Conservation (phyloP, 1,284 basidiomycete genomes). For the Trichosporon sp. region DNA sequence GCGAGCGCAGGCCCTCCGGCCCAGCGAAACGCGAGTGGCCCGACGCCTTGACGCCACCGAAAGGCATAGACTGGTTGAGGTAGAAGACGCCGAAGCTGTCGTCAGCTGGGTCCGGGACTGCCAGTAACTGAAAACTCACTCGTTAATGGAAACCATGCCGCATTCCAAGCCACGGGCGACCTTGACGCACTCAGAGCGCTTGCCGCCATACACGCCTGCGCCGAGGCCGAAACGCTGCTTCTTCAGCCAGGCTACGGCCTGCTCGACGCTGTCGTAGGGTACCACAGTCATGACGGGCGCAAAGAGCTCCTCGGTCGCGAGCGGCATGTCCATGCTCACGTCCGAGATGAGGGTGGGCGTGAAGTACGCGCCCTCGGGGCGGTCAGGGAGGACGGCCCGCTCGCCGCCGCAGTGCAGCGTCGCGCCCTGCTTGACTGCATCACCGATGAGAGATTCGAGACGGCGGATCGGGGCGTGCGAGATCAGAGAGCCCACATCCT, state of each 20-base stretch:
- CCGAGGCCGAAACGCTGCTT: constrained; percentile 87
- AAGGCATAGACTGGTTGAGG: constrained; percentile 85
- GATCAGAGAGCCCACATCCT: constrained; percentile 59
- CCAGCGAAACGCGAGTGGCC: constrained; percentile 92
- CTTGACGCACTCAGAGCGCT: constrained; percentile 70
- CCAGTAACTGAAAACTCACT: constrained; percentile 64
- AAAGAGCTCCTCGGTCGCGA: constrained; percentile 84
- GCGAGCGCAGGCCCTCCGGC: constrained; percentile 81
- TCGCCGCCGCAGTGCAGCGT: constrained; percentile 69
- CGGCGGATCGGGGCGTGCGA: constrained; percentile 64
- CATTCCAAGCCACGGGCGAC: constrained; percentile 80
- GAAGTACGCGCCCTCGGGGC: constrained; percentile 76
- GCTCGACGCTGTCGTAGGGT: constrained; percentile 74
- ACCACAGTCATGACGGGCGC: constrained; percentile 85
- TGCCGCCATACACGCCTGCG: constrained; percentile 88
- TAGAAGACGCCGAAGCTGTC: constrained; percentile 81
- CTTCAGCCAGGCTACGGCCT: constrained; percentile 84
- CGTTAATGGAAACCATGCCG: constrained; percentile 96
- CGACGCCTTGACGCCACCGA: constrained; percentile 85
- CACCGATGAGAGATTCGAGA: constrained; percentile 70
- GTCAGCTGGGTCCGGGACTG: not conserved
- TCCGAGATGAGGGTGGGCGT: constrained; percentile 81
- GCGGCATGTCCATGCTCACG: constrained; percentile 71
- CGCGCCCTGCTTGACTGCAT: constrained; percentile 68
- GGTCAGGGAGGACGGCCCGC: constrained; percentile 66